These are phyloP conservation scores for Hirsutella thompsonii DNA, from an alignment of 2,329 filamentous ascomycete species.

Conservation along the genomic window DNA sequence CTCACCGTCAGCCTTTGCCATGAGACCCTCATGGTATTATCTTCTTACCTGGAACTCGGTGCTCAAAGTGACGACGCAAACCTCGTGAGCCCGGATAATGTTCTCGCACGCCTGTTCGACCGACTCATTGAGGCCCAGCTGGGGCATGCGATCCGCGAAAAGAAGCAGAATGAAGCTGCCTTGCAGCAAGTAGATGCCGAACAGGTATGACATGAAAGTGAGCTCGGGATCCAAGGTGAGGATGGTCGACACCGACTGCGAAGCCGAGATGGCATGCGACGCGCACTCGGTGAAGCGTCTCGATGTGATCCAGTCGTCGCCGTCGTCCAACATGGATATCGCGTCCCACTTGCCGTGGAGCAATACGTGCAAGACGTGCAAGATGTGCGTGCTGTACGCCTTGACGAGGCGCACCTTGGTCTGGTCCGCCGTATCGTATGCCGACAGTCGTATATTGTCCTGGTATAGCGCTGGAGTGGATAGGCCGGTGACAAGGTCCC, in stretches of 20 bases:
- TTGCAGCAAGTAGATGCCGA: slow-evolving; percentile 37
- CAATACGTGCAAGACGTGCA: slow-evolving; percentile 34
- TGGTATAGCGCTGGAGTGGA: slow-evolving; percentile 3
- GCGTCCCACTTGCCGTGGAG: slow-evolving; percentile 36
- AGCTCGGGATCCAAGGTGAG: slow-evolving; percentile 34
- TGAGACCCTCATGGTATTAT: not conserved
- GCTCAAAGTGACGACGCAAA: slow-evolving; percentile 34
- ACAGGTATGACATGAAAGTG: slow-evolving; percentile 38
- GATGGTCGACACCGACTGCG: slow-evolving; percentile 30
- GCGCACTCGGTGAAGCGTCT: slow-evolving; percentile 30
- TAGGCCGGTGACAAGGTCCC: slow-evolving; percentile 5
- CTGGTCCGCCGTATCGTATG: slow-evolving; percentile 11
- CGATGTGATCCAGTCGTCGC: slow-evolving; percentile 34
- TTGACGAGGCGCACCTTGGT: slow-evolving; percentile 25
- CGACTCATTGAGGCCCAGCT: slow-evolving; percentile 28
- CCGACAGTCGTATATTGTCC: not conserved
- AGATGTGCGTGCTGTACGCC: slow-evolving; percentile 33
- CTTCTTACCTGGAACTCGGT: slow-evolving; percentile 34
- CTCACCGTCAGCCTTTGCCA: not conserved
- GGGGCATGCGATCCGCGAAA: slow-evolving; percentile 35
- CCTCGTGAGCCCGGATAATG: slow-evolving; percentile 36
- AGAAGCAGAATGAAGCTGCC: slow-evolving; percentile 35
- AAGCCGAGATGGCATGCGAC: slow-evolving; percentile 31
- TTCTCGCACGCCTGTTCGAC: slow-evolving; percentile 35
- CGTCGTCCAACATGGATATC: slow-evolving; percentile 33